Percentiles rank a stretch among this genome's conserved stretches.
Conservation (phyloP, 805 yeast genomes). For the Vanderwaltozyma verrucispora region DNA sequence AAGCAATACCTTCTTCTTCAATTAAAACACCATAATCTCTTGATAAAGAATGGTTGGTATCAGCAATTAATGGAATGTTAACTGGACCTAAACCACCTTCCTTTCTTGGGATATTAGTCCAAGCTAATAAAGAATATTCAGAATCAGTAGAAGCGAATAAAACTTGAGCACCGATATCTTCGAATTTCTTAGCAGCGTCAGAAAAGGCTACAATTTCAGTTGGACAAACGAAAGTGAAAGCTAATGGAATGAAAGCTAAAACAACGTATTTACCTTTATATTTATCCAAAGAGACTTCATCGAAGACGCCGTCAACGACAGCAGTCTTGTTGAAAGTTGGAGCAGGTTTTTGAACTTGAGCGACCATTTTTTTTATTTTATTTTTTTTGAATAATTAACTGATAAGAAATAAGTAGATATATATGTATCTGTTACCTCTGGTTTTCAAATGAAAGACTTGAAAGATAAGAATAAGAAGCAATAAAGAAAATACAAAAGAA, state of each 20-base stretch:
- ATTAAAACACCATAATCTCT: slow-evolving; percentile 95
- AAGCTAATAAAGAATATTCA: slow-evolving; percentile 92
- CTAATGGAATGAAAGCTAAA: slow-evolving; percentile 95
- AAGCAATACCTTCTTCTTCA: slow-evolving; percentile 92
- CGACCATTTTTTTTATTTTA: slow-evolving; percentile 54
- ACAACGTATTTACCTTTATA: slow-evolving; percentile 98
- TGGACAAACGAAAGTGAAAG: slow-evolving; percentile 99
- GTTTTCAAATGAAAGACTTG: too few relatives aligned
- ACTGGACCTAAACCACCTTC: slow-evolving; percentile 98
- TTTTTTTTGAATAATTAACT: background rate
- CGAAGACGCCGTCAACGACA: slow-evolving; percentile 91
- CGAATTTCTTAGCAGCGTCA: slow-evolving; percentile 84
- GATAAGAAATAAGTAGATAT: too few relatives aligned
- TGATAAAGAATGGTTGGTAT: slow-evolving; percentile 90
- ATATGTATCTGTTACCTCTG: too few relatives aligned
- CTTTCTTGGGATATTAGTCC: slow-evolving; percentile 94
- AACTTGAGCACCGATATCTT: slow-evolving; percentile 77
- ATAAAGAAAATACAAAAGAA: too few relatives aligned
- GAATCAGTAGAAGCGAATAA: slow-evolving; percentile 97
- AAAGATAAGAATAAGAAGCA: too few relatives aligned
- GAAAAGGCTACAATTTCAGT: slow-evolving; percentile 98
- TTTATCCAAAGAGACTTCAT: slow-evolving; percentile 87
- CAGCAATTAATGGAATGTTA: slow-evolving; percentile 89
- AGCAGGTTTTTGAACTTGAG: slow-evolving; percentile 89
- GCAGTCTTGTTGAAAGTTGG: slow-evolving; percentile 95